Conservation (phyloP, 805 yeast species). For the Candida montana region DNA sequence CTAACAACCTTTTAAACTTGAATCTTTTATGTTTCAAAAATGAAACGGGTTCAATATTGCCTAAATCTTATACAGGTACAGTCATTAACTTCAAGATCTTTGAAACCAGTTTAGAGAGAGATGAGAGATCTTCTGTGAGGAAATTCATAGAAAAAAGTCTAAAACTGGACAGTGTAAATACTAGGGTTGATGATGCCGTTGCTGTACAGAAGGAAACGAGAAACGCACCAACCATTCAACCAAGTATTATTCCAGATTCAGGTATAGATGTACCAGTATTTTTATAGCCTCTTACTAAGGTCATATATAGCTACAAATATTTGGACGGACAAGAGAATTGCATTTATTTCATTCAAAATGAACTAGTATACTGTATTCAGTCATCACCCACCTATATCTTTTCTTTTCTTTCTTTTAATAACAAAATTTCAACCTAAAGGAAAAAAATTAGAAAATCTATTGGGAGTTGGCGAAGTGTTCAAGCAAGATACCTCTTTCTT, state of each 20-base stretch:
- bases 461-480: constrained; percentile 93
- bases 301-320: too few species aligned
- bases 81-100: constrained; percentile 33
- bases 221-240: not conserved
- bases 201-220: not conserved
- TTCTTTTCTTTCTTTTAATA: not conserved
- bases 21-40: constrained; percentile 36
- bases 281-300: too few species aligned
- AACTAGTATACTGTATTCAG: not conserved
- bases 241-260: constrained; percentile 1
- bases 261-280: constrained; percentile 24
- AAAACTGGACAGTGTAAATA: not conserved
- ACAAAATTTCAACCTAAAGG: not conserved
- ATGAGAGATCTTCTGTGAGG: constrained; percentile 2
- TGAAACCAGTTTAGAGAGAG: constrained; percentile 17
- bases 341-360: not conserved
- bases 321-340: constrained; percentile 1
- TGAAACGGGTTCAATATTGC: constrained; percentile 18
- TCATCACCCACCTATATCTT: not conserved
- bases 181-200: not conserved
- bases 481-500: constrained; percentile 92
- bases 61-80: constrained; percentile 36
- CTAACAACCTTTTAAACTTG: constrained; percentile 33
- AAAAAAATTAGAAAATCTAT: constrained; percentile 34
- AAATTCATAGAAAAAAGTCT: constrained; percentile 8